phyloP scores from a whole-genome alignment of 2,329 filamentous ascomycete species.

The Botrytis paeoniae region DNA sequence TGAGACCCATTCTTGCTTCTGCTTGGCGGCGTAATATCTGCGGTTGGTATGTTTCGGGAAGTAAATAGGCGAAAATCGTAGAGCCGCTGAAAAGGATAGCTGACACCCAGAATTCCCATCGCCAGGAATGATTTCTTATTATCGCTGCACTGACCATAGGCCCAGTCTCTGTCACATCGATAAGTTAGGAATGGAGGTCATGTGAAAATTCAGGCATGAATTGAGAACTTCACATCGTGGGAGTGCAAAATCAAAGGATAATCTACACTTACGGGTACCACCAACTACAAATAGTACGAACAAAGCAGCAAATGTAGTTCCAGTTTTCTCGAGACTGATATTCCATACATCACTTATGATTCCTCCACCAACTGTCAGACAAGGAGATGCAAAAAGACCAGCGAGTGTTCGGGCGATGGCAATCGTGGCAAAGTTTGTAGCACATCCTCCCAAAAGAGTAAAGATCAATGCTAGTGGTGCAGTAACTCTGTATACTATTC shows the following conservation, averaged over 20 bases:
- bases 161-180: background rate
- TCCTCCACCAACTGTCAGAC: conserved; percentile 17
- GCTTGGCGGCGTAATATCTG: conserved; percentile 13
- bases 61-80: conserved; percentile 5
- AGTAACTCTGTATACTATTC: conserved; percentile 18
- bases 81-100: conserved; percentile 18
- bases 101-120: conserved; percentile 22
- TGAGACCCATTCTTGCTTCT: background rate
- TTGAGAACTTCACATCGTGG: no score
- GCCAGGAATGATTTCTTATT: conserved; percentile 14
- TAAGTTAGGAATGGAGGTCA: background rate
- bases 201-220: background rate
- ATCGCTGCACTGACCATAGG: conserved; percentile 21
- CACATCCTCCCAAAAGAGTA: conserved; percentile 16
- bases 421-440: conserved; percentile 11
- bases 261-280: conserved; percentile 12
- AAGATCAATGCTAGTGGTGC: conserved; percentile 20
- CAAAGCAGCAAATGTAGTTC: conserved; percentile 19
- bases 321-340: conserved; percentile 19
- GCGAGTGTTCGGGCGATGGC: conserved; percentile 18
- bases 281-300: conserved; percentile 17
- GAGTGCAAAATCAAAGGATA: background rate
- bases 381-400: conserved; percentile 20
- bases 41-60: conserved; percentile 23
- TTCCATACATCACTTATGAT: conserved; percentile 24